Percentiles rank a stretch among this genome's conserved stretches.
Evolutionary conservation across 75 land plant species (phyloP).

Genomic region (Picea sitchensis): DNA sequence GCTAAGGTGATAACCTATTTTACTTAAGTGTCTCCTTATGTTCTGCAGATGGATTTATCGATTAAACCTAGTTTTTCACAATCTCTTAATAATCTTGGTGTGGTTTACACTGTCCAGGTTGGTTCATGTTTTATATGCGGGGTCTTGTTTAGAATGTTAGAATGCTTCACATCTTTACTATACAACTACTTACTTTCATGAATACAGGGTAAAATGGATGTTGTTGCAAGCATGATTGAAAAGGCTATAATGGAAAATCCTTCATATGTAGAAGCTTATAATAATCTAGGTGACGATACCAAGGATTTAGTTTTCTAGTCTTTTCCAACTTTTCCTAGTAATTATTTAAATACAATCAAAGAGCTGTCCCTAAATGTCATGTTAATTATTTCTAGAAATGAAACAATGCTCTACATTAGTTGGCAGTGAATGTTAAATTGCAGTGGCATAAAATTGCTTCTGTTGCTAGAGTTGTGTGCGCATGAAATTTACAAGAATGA

Average conservation of each 20-base stretch:
- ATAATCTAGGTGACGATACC: constrained; percentile 66
- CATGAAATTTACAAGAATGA: too few species aligned
- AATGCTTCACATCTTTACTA: background rate
- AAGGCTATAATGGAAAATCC: constrained; percentile 97
- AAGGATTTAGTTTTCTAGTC: background rate
- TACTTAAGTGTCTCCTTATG: constrained; percentile 3
- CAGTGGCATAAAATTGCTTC: too few species aligned
- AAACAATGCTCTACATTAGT: too few species aligned
- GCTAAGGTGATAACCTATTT: background rate
- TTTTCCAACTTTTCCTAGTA: background rate
- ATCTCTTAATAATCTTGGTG: constrained; percentile 96
- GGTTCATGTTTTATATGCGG: background rate
- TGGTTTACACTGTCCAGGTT: constrained; percentile 99
- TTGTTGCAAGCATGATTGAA: constrained; percentile 96
- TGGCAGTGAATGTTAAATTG: too few species aligned
- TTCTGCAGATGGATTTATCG: constrained; percentile 76
- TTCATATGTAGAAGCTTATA: constrained; percentile 98
- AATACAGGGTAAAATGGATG: constrained; percentile 96
- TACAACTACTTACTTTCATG: background rate
- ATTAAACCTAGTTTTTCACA: constrained; percentile 96
- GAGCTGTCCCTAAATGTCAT: background rate
- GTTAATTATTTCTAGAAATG: background rate
- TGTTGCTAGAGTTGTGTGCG: too few species aligned
- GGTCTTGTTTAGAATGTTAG: background rate
- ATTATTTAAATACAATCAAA: background rate